Conservation (phyloP, 176 grass and related monocot genomes). For the Hyparrhenia diplandra region DNA sequence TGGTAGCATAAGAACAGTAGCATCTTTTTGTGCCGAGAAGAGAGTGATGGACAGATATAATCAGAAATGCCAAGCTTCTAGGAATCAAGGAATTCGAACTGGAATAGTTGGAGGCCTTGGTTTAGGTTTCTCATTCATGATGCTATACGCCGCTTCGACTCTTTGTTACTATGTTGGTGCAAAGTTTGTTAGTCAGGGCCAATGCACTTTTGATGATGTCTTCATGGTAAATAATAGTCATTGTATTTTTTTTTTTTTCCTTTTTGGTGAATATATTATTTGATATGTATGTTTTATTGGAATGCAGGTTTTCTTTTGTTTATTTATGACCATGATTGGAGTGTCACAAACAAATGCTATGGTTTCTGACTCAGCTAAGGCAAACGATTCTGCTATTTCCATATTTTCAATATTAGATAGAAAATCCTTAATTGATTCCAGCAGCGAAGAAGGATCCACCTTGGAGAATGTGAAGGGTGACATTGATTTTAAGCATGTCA, state of each 20-base stretch:
- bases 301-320: slow-evolving; percentile 3
- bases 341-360: not conserved
- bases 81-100: slow-evolving; percentile 37
- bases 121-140: slow-evolving; percentile 44
- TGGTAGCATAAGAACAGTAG: slow-evolving; percentile 68
- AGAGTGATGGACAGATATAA: slow-evolving; percentile 34
- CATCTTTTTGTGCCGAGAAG: slow-evolving; percentile 70
- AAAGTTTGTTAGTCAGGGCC: slow-evolving; percentile 28
- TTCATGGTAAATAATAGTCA: slow-evolving; percentile 24
- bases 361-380: not conserved
- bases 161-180: slow-evolving; percentile 45
- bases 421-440: slow-evolving; percentile 14
- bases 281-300: slow-evolving; percentile 6
- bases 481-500: slow-evolving; percentile 13
- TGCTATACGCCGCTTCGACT: slow-evolving; percentile 14
- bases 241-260: not conserved
- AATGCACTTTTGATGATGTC: slow-evolving; percentile 24
- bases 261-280: not conserved
- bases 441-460: not conserved
- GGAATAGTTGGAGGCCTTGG: slow-evolving; percentile 48
- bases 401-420: slow-evolving; percentile 24
- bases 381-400: slow-evolving; percentile 18
- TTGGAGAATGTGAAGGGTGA: slow-evolving; percentile 13
- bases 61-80: slow-evolving; percentile 38
- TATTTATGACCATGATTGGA: slow-evolving; percentile 24